Percentiles rank a stretch among this genome's conserved stretches.
Conservation (phyloP, 805 yeast species). For the Wickerhamiella alocasiicola region DNA sequence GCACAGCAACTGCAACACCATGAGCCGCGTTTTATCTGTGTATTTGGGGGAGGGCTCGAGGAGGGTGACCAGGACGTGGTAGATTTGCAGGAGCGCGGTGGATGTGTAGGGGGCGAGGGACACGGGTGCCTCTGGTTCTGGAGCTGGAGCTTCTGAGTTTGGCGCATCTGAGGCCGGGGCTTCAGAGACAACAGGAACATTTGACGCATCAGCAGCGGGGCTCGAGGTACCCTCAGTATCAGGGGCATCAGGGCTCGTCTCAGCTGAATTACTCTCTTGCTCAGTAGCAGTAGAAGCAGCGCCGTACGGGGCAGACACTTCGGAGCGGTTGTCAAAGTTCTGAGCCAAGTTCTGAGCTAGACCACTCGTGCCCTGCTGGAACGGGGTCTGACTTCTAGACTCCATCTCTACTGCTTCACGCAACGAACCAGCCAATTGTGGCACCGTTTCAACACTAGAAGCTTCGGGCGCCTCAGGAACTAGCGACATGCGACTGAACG, state of each 20-base stretch:
- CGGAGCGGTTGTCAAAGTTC: background rate
- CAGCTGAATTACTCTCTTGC: too few relatives aligned
- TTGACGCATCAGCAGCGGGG: too few relatives aligned
- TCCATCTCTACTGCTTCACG: slow-evolving; percentile 11
- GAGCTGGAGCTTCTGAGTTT: background rate
- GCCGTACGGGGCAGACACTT: background rate
- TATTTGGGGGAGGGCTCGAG: slow-evolving; percentile 67
- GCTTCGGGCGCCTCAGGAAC: background rate
- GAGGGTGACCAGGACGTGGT: slow-evolving; percentile 64
- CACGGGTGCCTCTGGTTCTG: slow-evolving; percentile 19
- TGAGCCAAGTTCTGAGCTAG: background rate
- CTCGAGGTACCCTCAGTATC: background rate
- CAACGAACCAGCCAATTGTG: slow-evolving; percentile 35
- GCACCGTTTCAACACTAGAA: background rate
- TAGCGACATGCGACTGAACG: slow-evolving; percentile 12
- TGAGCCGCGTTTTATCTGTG: slow-evolving; percentile 73
- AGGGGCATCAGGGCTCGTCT: background rate
- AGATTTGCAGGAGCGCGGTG: slow-evolving; percentile 61
- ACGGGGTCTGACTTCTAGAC: slow-evolving; percentile 5
- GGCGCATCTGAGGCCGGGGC: background rate
- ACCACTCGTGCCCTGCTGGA: slow-evolving; percentile 19
- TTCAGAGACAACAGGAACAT: too few relatives aligned
- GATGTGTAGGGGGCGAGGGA: slow-evolving; percentile 45
- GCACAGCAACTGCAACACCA: slow-evolving; percentile 64
- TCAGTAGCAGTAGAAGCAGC: background rate